Base-by-base conservation (phyloP, 2,329 filamentous ascomycete species). In the Coleophoma crateriformis region DNA sequence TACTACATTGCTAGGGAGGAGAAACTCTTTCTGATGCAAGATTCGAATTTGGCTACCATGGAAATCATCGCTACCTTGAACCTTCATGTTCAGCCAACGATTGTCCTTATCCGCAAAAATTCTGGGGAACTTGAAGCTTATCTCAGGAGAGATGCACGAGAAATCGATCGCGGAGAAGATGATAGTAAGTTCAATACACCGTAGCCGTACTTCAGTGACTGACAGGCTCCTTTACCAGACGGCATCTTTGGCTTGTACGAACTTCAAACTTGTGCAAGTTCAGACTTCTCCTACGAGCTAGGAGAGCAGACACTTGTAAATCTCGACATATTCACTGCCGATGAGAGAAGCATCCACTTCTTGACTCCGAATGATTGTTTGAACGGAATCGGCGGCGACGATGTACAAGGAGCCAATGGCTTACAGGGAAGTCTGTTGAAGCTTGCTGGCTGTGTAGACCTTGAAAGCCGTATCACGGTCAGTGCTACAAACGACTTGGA, bases 1-100 rank as follows among this genome's bases (percentile, higher is more conserved):
- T 95, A 92, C 63, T 96, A 92, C 63, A 73, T 85, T 43, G 82
- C 84, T 6, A 70, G 76, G 22, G 81, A 90, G 37, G 84, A 88
- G 60, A 81, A 76, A 34, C 67, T 96, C 3, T 85, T 80, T 51
- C 74, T 96, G 40, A 83, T 95, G 63, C 84, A 92, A 62, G 91
- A 96, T 57, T 76, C 88, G 10, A 75, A 79, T 14, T 74, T 82
- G 56, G 85, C 84, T 4, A 83, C 81, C n/a, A 64, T 81, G n/a
- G 83, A 88, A 34, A 71, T 85, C 12, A 71, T 87, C n/a, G 81
- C 88, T 52, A 82, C 77, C 4, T 67, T 84, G 17, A 63, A 84
- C 39, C 58, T 77, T 10, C 73, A 81, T 47, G 67, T 71, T 12
- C 74, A 78, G 49, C 80, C 82, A 14, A 83, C 77, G 0, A 74